These are phyloP conservation scores for Musa itinerans DNA, from an alignment of 176 grass and related monocot genomes.

Conservation along the genomic window DNA sequence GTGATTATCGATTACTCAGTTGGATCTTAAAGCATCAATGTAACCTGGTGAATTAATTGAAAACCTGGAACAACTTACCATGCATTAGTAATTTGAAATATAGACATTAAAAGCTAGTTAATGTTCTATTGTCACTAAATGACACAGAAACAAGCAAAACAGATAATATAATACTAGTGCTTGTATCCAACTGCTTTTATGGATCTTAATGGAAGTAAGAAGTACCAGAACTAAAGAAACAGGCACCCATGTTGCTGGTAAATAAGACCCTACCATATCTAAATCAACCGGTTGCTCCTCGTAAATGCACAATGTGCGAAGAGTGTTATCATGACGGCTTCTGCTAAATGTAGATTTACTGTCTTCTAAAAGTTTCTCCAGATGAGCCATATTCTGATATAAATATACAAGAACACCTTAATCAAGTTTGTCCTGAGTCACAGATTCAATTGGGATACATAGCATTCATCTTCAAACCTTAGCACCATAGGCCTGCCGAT, in stretches of 20 bases:
- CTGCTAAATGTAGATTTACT: slow-evolving; percentile 47
- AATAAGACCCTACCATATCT: slow-evolving; percentile 51
- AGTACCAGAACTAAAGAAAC: too few species aligned
- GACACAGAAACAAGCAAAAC: too few species aligned
- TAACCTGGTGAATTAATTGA: not conserved
- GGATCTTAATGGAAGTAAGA: not conserved
- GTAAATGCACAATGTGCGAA: slow-evolving; percentile 61
- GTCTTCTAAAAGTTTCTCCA: slow-evolving; percentile 73
- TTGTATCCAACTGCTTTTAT: not conserved
- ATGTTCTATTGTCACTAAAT: too few species aligned
- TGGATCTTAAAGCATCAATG: too few species aligned
- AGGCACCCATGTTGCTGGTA: not conserved
- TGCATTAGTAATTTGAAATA: not conserved
- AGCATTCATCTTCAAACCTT: slow-evolving; percentile 41
- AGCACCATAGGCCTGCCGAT: slow-evolving; percentile 59
- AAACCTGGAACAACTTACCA: not conserved
- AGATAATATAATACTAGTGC: too few species aligned
- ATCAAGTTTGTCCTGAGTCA: not conserved
- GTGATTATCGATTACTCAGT: too few species aligned
- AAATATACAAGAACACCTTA: slow-evolving; percentile 14
- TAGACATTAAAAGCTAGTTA: too few species aligned
- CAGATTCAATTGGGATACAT: not conserved
- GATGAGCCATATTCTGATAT: slow-evolving; percentile 53
- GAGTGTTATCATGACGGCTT: slow-evolving; percentile 55
- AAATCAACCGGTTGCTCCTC: slow-evolving; percentile 57